Percentiles rank a stretch among this genome's conserved stretches.
phyloP scores from a whole-genome alignment of 441 rosid genomes.

The Hypseocharis bilobata region DNA sequence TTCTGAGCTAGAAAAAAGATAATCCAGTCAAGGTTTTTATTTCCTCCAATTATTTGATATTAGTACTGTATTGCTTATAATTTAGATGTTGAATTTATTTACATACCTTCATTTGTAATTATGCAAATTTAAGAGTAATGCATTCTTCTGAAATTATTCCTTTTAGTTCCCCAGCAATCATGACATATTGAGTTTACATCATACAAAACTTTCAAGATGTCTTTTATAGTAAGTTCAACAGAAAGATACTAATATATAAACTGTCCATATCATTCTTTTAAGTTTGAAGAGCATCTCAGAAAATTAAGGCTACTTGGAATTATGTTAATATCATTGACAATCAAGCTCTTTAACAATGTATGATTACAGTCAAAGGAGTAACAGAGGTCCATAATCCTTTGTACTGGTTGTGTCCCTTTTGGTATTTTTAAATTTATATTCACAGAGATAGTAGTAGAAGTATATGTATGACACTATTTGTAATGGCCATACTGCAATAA shows the following conservation, averaged over 20 bases:
- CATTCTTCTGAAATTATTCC: no score
- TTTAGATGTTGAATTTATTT: background rate
- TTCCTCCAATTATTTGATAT: background rate
- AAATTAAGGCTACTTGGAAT: background rate
- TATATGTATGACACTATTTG: background rate
- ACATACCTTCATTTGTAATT: background rate
- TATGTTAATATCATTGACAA: background rate
- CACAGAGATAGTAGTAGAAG: constrained; percentile 1
- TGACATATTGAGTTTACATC: background rate
- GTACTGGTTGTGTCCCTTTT: background rate
- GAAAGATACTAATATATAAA: background rate
- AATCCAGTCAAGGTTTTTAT: no score
- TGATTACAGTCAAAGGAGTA: background rate
- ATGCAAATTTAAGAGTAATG: no score
- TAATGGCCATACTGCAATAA: background rate
- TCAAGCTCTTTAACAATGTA: background rate
- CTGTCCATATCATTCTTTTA: background rate
- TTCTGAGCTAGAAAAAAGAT: background rate
- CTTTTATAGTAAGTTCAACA: background rate
- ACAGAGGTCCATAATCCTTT: background rate
- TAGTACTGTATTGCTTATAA: background rate
- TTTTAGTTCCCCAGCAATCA: no score
- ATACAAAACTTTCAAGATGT: background rate
- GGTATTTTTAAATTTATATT: no score
- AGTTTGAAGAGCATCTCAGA: background rate